Base-by-base conservation (phyloP, 495 filamentous ascomycete genomes). In the Halenospora varia region DNA sequence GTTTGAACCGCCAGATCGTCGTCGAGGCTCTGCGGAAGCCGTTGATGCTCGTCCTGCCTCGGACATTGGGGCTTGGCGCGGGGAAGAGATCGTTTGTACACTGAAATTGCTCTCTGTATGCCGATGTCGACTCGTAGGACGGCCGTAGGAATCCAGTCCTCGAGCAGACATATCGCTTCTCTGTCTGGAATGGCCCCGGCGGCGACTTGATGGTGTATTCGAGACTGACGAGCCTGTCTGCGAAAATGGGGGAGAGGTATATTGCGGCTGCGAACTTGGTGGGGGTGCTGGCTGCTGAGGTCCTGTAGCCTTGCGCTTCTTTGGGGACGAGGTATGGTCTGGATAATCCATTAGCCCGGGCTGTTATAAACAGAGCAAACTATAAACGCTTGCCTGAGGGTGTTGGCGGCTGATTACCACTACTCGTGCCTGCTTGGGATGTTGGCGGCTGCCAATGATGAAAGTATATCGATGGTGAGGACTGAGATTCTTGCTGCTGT, bases 381-480 rank as follows among this genome's bases (percentile, higher is more conserved):
- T 69, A 68, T 73, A 77, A 77, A 73, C 79, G 78, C 81, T 81
- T 84, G 85, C 82, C 83, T 78, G 82, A 83, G 61, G 82, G 82
- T 62, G 82, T 82, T 68, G 79, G 76, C 62, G 83, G 78, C 69
- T 84, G 83, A 65, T 84, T 80, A 53, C 76, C 72, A 61, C 77
- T 70, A 60, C 73, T 54, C 60, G 73, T 70, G 53, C 76, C 77
- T 61, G 75, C 69, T 69, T 85, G 83, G 6, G 80, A 78, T 13
- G 73, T 76, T 23, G 91, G 92, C 3, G 92, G 92, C 53, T 90
- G 85, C 89, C 89, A 96, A 65, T 96, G 90, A 66, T 96, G 92
- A 59, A 96, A 96, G 66, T 90, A 95, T 49, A 96, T 87, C 13
- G 84, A 84, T 1, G 85, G 78, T 6, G 89, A 85, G 8, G 83